Evolutionary conservation across 179 eudicot genomes (phyloP), one percentile per base, ranked within the genome.

Genomic region (Spinacia oleracea): DNA sequence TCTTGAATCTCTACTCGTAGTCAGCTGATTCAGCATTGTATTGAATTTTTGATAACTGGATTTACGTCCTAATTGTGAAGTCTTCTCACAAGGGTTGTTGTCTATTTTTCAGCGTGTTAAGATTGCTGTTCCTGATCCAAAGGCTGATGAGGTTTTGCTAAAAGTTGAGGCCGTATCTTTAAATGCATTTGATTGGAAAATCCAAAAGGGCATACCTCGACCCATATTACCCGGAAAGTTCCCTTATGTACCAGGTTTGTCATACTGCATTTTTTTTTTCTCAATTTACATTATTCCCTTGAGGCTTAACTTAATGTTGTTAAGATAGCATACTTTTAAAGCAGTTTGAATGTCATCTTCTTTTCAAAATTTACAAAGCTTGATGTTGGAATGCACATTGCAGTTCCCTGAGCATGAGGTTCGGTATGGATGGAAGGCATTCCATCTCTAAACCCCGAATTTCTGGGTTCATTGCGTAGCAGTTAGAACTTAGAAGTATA

Each of bases 161-260:
- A 91, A 91, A 85, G 63, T 90, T 76, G 91, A 91, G 80, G 97
- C 96, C 6, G 85, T 84, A 20, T 85, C 88, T 84, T 50, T 91
- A 35, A 93, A 93, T 79, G 96, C 94, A 4, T 29, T 93, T 43
- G 97, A 93, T 75, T 91, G 91, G 88, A 91, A 85, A 81, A 89
- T 88, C 55, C 92, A 91, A 81, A 87, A 84, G 78, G 92, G 91
- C 58, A 4, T 85, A 34, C 14, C 83, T 16, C 87, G 92, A 43
- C 97, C 93, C 46, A 6, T 92, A 70, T 73, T 87, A 14, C 91
- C 98, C 46, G 59, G 84, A 48, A 90, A 88, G 34, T 90, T 90
- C 82, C 98, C 94, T 34, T 46, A 69, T 63, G 78, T 88, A 65
- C 97, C 98, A 53, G 85, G 98, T 91, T 81, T 79, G 81, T 74